A percentile compares a stretch with the other conserved stretches of the same genome.
Conservation (phyloP, 2,329 filamentous ascomycete species). For the Fusarium sublunatum region DNA sequence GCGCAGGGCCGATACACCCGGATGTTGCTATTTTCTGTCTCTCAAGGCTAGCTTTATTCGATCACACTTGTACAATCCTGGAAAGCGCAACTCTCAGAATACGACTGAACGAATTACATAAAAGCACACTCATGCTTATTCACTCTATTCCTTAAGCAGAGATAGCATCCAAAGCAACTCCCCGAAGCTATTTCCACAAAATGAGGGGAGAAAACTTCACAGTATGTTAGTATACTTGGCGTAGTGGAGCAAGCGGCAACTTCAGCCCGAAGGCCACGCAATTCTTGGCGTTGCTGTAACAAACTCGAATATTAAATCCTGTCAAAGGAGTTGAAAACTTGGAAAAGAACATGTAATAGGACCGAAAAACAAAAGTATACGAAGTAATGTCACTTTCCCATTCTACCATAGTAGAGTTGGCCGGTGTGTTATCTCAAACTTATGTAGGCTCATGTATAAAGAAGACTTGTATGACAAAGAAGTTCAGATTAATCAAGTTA, state of each 20-base stretch:
- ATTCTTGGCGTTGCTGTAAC: slow-evolving; percentile 3
- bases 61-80: slow-evolving; percentile 8
- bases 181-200: neutral
- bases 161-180: neutral
- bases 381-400: no score
- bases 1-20: slow-evolving; percentile 14
- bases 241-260: slow-evolving; percentile 35
- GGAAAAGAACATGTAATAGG: neutral
- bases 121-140: no score
- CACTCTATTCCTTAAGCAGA: neutral
- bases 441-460: no score
- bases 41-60: no score
- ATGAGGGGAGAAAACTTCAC: neutral
- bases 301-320: neutral
- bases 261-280: slow-evolving; percentile 33
- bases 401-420: no score
- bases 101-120: neutral
- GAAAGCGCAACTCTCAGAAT: slow-evolving; percentile 24
- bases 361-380: no score
- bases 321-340: neutral
- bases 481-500: neutral
- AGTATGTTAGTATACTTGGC: slow-evolving; percentile 13
- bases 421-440: no score
- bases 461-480: neutral
- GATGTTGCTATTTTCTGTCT: neutral